Evolutionary conservation across 2,329 filamentous ascomycete species (phyloP), one percentile per base, ranked within the genome.

Genomic region (Nannizzia gypsea): DNA sequence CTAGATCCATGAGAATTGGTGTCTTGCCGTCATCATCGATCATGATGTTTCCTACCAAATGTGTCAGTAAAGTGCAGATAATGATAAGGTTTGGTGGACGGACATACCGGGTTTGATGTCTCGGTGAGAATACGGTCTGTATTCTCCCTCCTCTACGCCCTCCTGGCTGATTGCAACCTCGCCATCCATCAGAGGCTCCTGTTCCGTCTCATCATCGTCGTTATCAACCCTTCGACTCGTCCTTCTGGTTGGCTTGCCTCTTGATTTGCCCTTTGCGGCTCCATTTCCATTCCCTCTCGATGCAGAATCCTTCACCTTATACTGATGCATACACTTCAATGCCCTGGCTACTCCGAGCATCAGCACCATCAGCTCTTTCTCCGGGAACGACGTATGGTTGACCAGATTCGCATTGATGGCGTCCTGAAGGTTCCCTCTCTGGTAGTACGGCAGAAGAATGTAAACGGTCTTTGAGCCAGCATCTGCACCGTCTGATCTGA

Each of bases 331-430:
- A 38, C 86, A 84, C 70, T 87, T 86, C 62, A 99, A 76, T 48
- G 90, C 93, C 68, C 85, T 84, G 72, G 92, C 96, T 1, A 99
- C 90, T 15, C 93, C 93, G 46, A 96, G 77, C 72, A 99, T 96
- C 62, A 99, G 75, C 61, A 86, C 79, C 90, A 97, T 92, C 63
- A 99, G 78, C 67, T 86, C 81, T 71, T 85, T 83, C 77, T 97
- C 92, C 0, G 92, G 90, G 68, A 99, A 97, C 57, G 81, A 82
- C 40, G 88, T 89, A 72, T 95, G 90, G 74, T 97, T 97, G 73
- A 99, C 92, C 59, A 97, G 79, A 74, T 99, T 99, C 64, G 93
- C 92, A 74, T 99, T 99, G 79, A 99, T 97, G 71, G 95, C 87
- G 75, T 99, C 93, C 76, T 99, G 93, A 40, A 99, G 81, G 73